Base-by-base conservation (phyloP, 2,329 filamentous ascomycete species). In the Xylariales sp. region DNA sequence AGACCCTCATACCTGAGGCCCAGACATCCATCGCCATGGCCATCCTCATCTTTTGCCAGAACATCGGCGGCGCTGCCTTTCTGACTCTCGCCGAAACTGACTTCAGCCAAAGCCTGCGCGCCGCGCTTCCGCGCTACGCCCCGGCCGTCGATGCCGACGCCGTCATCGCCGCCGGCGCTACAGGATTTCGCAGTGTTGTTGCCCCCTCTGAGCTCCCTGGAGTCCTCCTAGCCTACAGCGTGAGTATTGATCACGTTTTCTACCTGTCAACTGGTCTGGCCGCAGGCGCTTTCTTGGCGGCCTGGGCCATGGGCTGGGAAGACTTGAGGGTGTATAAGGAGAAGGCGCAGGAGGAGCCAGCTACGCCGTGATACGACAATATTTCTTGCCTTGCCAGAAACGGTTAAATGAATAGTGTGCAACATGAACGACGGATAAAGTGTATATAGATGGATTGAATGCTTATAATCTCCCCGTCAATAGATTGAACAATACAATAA, bases 41-140 rank as follows among this genome's bases (percentile, higher is more conserved):
- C 18, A 50, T 56, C 38, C 37, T 53, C 5, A 45, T 57, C 8
- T 58, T 58, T 33, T 47, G 43, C 30, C 50, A 57, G 40, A 57
- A 54, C 23, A 48, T 55, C 31, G 33, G 40, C 7, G 37, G 45
- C 12, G 52, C 56, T 1, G 43, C 54, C 12, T 51, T 54, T 24
- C 37, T 54, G 19, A 50, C 55, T 12, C 48, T 54, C 12, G 51
- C 40, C 15, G 52, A 53, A 14, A 51, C 47, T 21, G 48, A 56
- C 27, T 59, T 57, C 40, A 52, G 47, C 12, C 48, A 52, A 44
- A 47, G 41, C 13, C 37, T 58, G 11, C 34, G 40, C 6, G 32
- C 33, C n/a, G 45, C 49, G 36, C 45, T 54, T 5, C 21, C 30
- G 12, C 36, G 8, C 4, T 45, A 51, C 6, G 52, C 52, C 11